Percentiles rank a stretch among this genome's conserved stretches.
Conservation (phyloP, 148 eudicot species). For the Vaccinium corymbosum region DNA sequence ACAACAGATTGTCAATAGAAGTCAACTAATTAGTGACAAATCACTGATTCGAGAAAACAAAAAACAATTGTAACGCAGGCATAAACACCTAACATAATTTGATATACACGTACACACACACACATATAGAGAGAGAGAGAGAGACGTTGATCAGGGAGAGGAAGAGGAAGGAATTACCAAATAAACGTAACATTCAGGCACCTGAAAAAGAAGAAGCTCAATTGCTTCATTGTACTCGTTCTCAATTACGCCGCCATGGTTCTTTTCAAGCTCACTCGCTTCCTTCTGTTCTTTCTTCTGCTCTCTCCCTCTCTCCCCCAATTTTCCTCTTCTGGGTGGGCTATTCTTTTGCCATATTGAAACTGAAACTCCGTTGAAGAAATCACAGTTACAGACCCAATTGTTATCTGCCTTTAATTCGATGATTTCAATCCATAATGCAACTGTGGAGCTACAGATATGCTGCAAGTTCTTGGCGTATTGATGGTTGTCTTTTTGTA, state of each 20-base stretch:
- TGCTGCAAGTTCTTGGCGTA: no score
- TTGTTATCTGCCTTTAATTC: no score
- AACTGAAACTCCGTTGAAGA: no score
- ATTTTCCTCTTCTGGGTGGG: no score
- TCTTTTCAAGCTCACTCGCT: background rate
- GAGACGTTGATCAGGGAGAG: background rate
- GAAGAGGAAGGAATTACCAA: slow-evolving; percentile 40
- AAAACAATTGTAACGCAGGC: background rate
- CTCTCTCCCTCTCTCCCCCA: no score
- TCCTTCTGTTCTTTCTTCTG: slow-evolving; percentile 34
- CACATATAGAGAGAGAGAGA: background rate
- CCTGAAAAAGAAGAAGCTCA: slow-evolving; percentile 86
- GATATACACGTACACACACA: background rate
- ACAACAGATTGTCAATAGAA: background rate
- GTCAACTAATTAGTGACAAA: slow-evolving; percentile 11
- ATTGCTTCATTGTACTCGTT: slow-evolving; percentile 46
- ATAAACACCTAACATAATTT: background rate
- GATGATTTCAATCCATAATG: no score
- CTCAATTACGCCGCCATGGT: slow-evolving; percentile 24
- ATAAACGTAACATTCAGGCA: slow-evolving; percentile 89
- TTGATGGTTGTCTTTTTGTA: no score
- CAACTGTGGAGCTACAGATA: no score
- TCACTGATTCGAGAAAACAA: background rate
- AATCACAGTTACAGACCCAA: no score
- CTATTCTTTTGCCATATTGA: no score